Percentiles rank a stretch among this genome's conserved stretches.
Conservation (phyloP, 2,329 filamentous ascomycete species). For the Alternaria viburni region DNA sequence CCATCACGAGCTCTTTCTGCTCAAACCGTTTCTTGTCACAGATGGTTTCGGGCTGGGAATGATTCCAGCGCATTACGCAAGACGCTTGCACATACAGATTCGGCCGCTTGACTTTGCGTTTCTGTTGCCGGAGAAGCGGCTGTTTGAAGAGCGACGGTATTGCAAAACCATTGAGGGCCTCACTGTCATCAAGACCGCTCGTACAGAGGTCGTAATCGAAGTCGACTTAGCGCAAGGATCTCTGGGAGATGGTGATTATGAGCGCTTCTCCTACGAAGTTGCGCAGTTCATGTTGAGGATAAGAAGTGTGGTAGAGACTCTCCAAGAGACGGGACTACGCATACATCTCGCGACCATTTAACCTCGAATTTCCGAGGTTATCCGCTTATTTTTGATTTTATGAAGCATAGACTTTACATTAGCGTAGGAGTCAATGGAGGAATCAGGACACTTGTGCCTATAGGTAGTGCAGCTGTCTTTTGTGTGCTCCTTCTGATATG, state of each 20-base stretch:
- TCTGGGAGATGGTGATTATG: slow-evolving; percentile 4
- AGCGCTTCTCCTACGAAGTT: slow-evolving; percentile 1
- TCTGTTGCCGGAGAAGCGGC: slow-evolving; percentile 7
- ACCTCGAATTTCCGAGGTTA: neutral
- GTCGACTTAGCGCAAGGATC: slow-evolving; percentile 9
- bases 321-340: slow-evolving; percentile 3
- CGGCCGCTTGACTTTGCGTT: slow-evolving; percentile 15
- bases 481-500: neutral
- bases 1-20: slow-evolving; percentile 20
- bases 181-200: slow-evolving; percentile 4
- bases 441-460: neutral
- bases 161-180: slow-evolving; percentile 8
- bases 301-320: neutral
- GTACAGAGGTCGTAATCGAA: slow-evolving; percentile 12
- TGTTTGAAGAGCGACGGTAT: slow-evolving; percentile 7
- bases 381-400: neutral
- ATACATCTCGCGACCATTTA: neutral
- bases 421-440: neutral
- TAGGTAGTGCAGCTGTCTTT: neutral
- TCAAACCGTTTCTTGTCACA: slow-evolving; percentile 17
- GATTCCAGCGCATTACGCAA: slow-evolving; percentile 15
- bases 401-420: neutral
- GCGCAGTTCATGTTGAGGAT: slow-evolving; percentile 1
- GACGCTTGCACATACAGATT: slow-evolving; percentile 20
- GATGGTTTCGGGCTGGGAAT: slow-evolving; percentile 17